Conservation (phyloP, 2,329 filamentous ascomycete species). For the Colletotrichum cereale region DNA sequence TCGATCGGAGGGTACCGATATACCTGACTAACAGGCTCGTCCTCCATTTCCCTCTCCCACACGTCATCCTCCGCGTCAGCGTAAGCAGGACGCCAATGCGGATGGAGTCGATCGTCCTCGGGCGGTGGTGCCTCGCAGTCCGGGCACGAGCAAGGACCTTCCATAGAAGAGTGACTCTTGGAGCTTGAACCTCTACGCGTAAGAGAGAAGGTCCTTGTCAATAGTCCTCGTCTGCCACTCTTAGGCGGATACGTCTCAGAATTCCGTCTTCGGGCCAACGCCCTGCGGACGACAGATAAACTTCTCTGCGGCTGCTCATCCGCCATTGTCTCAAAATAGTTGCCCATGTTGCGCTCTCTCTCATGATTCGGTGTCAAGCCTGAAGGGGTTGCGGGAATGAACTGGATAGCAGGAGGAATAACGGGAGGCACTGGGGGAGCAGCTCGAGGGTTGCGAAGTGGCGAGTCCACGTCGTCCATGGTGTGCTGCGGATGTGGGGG, state of each 20-base stretch:
- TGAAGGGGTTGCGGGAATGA: constrained; percentile 74
- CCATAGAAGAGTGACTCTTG: constrained; percentile 46
- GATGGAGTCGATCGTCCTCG: constrained; percentile 69
- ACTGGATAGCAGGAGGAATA: constrained; percentile 66
- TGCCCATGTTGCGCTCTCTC: constrained; percentile 64
- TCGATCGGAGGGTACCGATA: constrained; percentile 63
- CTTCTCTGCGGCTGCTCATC: constrained; percentile 60
- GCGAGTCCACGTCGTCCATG: constrained; percentile 70
- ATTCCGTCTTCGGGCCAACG: constrained; percentile 62
- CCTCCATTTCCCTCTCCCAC: constrained; percentile 47
- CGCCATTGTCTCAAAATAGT: constrained; percentile 62
- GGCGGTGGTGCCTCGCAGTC: constrained; percentile 59
- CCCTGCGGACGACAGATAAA: constrained; percentile 66
- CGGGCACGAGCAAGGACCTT: constrained; percentile 56
- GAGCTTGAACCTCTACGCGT: constrained; percentile 51
- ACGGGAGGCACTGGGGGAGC: constrained; percentile 64
- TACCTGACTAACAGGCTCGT: constrained; percentile 54
- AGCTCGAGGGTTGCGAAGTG: constrained; percentile 69
- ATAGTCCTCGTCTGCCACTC: constrained; percentile 55
- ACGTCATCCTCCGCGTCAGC: constrained; percentile 52
- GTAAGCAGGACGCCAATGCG: constrained; percentile 71
- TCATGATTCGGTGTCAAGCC: constrained; percentile 68
- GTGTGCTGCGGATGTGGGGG: constrained; percentile 64
- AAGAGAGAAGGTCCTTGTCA: constrained; percentile 67
- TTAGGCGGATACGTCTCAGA: constrained; percentile 58